Evolutionary conservation across 768 basidiomycete species (phyloP), one percentile per base, ranked within the genome.

Genomic region (Phlegmacium glaucopus): DNA sequence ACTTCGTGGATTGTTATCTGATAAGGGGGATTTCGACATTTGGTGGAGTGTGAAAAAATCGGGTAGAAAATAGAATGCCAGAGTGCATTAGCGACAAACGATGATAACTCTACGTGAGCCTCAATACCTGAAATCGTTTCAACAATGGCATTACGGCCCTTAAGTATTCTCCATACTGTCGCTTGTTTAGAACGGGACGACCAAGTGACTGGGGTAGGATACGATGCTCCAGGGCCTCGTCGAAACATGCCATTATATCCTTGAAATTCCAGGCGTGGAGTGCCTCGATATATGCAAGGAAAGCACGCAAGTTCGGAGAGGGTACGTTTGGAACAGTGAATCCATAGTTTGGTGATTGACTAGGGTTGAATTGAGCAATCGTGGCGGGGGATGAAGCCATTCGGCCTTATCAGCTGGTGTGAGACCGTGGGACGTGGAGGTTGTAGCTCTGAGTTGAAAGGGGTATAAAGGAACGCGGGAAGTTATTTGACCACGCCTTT

Each of bases 161-260:
- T 45, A 66, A 56, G 43, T 68, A 70, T 13, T 63, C 58, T 26
- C 55, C 44, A 50, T 69, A 71, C 39, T 65, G 61, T 15, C 60
- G 57, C 47, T 68, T 70, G 48, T 61, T 67, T 29, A 69, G 57
- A 13, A 70, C 64, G 9, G 68, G 69, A 39, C 66, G 59, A 36
- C 61, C 62, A 18, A 72, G 50, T 12, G 64, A 64, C 17, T 57
- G 50, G 3, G 71, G 71, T 9, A 72, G 52, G 39, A 68, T 69
- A 4, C 64, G 61, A 46, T 71, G 69, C 36, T 66, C 66, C 8
- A 72, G 59, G 26, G 49, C 42, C 1, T 63, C 60, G 52, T 69
- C 65, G 45, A 71, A 69, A 28, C 63, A 59, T 9, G 58, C 53
- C 16, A 65, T 49, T 42, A 65, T 53, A 11, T 54, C 51, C 17